Conservation (phyloP, 192 early-diverging fungal species). For the Diversispora epigaea region DNA sequence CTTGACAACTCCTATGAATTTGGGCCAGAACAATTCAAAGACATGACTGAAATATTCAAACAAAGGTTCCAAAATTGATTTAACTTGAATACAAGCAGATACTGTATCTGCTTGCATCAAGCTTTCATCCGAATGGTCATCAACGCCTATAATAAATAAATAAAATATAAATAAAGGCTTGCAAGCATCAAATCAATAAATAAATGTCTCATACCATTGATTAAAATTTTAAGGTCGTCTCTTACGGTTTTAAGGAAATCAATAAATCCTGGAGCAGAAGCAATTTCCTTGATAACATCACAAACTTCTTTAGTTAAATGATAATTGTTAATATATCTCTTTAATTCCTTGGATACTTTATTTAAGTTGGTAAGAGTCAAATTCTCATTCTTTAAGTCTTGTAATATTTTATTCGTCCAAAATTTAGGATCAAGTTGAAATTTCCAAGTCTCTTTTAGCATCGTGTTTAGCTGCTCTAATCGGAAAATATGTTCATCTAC, state of each 20-base stretch:
- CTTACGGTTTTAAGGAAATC: conserved; percentile 7
- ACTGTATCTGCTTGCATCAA: conserved; percentile 32
- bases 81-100: conserved; percentile 26
- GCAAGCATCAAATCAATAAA: too few species aligned
- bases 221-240: conserved; percentile 31
- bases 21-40: not conserved
- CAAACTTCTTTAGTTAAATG: conserved; percentile 7
- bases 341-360: not conserved
- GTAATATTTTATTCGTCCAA: not conserved
- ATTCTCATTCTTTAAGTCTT: not conserved
- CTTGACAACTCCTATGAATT: not conserved
- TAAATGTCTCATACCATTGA: conserved; percentile 14
- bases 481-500: too few species aligned
- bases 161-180: too few species aligned
- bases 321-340: not conserved
- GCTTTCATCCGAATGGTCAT: conserved; percentile 32
- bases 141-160: not conserved
- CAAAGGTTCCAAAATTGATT: conserved; percentile 20
- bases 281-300: conserved; percentile 13
- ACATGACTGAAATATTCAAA: not conserved
- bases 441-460: not conserved
- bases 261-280: conserved; percentile 9
- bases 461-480: not conserved
- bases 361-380: not conserved
- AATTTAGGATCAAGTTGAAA: not conserved